Evolutionary conservation across 2,329 filamentous ascomycete species (phyloP).

Genomic region (Raffaelea ambrosiae): DNA sequence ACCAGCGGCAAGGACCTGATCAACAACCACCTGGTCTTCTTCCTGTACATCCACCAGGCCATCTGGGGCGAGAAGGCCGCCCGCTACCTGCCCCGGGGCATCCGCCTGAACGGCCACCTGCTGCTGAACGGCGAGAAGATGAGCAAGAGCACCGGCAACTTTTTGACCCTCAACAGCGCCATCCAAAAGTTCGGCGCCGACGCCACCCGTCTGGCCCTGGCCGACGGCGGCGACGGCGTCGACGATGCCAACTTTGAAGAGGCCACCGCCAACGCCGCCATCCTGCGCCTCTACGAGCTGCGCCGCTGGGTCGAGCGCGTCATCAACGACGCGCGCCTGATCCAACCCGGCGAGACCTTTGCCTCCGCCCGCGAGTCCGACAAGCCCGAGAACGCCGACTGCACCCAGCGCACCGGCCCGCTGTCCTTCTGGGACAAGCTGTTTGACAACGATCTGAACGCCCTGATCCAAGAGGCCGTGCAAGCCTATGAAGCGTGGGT

Average conservation of each 20-base stretch:
- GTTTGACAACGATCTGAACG: conserved; percentile 90
- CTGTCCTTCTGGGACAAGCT: conserved; percentile 73
- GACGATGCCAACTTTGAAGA: conserved; percentile 98
- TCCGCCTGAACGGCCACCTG: conserved; percentile 87
- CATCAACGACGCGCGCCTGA: not conserved
- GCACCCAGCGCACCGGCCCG: conserved; percentile 65
- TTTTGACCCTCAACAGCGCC: conserved; percentile 80
- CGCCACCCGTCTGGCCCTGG: conserved; percentile 78
- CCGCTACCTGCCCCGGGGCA: conserved; percentile 71
- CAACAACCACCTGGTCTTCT: conserved; percentile 91
- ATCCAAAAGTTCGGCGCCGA: conserved; percentile 92
- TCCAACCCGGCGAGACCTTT: not conserved
- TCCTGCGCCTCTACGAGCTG: conserved; percentile 71
- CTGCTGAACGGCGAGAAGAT: conserved; percentile 97
- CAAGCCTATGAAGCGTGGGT: not conserved
- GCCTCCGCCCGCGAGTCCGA: not conserved
- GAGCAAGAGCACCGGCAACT: conserved; percentile 96
- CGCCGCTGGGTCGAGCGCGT: conserved; percentile 47
- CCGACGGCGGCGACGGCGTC: conserved; percentile 89
- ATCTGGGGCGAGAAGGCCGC: conserved; percentile 63
- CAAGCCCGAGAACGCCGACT: conserved; percentile 34
- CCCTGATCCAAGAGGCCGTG: conserved; percentile 58
- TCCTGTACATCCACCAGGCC: conserved; percentile 86
- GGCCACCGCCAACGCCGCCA: conserved; percentile 83
- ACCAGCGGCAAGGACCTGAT: conserved; percentile 90